Conservation (phyloP, 768 basidiomycete genomes). For the Sporobolomyces phaffii region DNA sequence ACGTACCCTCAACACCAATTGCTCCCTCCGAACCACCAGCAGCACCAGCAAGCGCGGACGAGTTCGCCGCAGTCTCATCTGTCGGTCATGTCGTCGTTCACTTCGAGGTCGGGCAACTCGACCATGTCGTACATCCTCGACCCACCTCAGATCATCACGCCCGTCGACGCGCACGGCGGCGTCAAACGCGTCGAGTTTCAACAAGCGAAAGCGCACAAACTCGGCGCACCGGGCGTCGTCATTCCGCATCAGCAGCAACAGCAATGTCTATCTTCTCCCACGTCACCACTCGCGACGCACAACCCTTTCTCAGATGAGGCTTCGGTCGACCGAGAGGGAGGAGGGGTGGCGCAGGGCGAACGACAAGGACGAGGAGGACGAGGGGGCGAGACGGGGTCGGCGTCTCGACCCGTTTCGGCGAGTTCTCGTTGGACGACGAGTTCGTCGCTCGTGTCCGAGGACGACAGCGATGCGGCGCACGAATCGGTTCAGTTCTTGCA, state of each 20-base stretch:
- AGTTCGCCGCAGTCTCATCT: constrained; percentile 17
- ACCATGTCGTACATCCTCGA: constrained; percentile 44
- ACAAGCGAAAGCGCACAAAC: constrained; percentile 17
- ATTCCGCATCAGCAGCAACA: background rate
- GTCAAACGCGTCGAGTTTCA: constrained; percentile 32
- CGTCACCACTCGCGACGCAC: background rate
- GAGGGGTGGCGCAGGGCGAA: background rate
- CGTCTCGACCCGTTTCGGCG: background rate
- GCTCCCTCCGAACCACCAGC: too few relatives aligned
- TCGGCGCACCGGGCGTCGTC: background rate
- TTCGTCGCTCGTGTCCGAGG: constrained; percentile 11
- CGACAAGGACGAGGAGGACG: background rate
- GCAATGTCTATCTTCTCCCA: too few relatives aligned
- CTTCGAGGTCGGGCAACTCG: constrained; percentile 27
- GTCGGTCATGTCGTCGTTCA: constrained; percentile 23
- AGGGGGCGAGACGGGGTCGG: background rate
- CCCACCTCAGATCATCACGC: constrained; percentile 44
- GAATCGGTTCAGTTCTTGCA: constrained; percentile 27
- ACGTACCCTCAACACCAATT: background rate
- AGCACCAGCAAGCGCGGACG: background rate
- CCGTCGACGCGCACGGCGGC: constrained; percentile 31
- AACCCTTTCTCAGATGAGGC: constrained; percentile 34
- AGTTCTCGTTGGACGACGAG: constrained; percentile 26
- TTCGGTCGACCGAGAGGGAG: background rate
- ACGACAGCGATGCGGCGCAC: background rate